A percentile compares a stretch with the other conserved stretches of the same genome.
These are phyloP conservation scores for Caryopteris hybrid DNA, from an alignment of 305 asterid genomes.

Conservation along the genomic window DNA sequence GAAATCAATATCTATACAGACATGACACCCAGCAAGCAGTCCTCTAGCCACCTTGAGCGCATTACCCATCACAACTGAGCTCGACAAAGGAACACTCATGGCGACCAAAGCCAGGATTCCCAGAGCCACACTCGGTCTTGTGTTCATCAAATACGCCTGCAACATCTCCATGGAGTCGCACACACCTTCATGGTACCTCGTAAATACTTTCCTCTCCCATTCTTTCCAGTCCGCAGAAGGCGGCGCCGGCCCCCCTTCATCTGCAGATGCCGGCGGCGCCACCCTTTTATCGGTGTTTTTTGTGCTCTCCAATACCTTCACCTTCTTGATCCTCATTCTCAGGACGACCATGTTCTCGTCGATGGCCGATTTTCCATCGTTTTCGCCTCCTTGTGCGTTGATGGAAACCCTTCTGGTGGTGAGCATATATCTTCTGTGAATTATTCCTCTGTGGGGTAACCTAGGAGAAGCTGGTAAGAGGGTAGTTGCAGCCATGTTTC, in stretches of 20 bases:
- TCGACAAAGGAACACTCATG: conserved; percentile 40
- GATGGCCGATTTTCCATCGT: conserved; percentile 29
- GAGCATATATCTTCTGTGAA: conserved; percentile 1
- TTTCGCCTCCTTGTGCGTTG: conserved; percentile 23
- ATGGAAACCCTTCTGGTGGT: not conserved
- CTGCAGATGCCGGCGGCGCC: too few species aligned
- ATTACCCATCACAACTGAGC: conserved; percentile 25
- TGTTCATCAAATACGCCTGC: conserved; percentile 49
- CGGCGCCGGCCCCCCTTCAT: too few species aligned
- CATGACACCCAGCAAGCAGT: conserved; percentile 35
- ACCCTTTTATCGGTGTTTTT: too few species aligned
- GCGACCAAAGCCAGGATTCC: conserved; percentile 45
- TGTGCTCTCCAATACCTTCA: conserved; percentile 29
- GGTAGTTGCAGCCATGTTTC: conserved; percentile 21
- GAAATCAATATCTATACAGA: conserved; percentile 44
- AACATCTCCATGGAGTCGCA: conserved; percentile 38
- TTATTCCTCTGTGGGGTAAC: conserved; percentile 8
- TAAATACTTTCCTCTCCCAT: conserved; percentile 55
- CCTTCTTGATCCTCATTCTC: conserved; percentile 51
- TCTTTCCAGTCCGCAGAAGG: conserved; percentile 39
- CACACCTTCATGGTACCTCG: conserved; percentile 40
- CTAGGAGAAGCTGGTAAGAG: conserved; percentile 14
- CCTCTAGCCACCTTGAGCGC: conserved; percentile 29
- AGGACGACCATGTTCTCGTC: conserved; percentile 56
- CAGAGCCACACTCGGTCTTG: conserved; percentile 59